Base-by-base conservation (phyloP, 2,329 filamentous ascomycete species). In the Curvularia sp. region DNA sequence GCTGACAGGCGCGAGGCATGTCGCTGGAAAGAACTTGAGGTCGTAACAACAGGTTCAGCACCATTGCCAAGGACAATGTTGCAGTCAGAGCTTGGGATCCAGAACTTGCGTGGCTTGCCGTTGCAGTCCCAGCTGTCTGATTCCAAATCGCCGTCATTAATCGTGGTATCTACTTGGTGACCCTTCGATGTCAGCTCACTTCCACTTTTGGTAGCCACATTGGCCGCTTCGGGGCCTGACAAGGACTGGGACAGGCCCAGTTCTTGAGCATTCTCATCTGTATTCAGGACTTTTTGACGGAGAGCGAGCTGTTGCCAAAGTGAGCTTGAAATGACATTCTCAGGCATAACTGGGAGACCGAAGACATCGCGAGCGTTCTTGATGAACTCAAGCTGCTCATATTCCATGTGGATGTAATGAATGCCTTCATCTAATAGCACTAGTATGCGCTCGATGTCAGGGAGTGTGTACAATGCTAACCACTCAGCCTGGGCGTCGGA, bases 221-320 rank as follows among this genome's bases (percentile, higher is more conserved):
- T 64, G 26, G 61, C 58, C 9, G 61, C 58, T 41, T 67, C 64
- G 9, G 71, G 71, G 9, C 80, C 74, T 20, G 80, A 78, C 2
- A 80, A 77, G 13, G 72, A 62, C 38, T 81, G 71, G 50, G 79
- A 83, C 13, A 86, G 65, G 0, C 84, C 84, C 4, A 87, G 77
- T 62, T 85, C 84, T 65, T 84, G 74, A n/a, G 82, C 79, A 13
- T 74, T 67, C 22, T 85, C 81, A 18, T 78, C 75, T 4, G 83
- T 81, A 61, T 84, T 85, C 51, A 86, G 68, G 4, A 87, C 82
- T 49, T 77, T 81, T 62, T 86, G 84, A 10, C 84, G 78, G 4
- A 87, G 76, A 53, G 84, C 83, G 67, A 86, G 82, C 60, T 84
- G 81, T 74, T 84, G 83, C 85, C 85, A 86, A 7, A 86, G 69